These are phyloP conservation scores for Debaryomycetaceae sp. DNA, from an alignment of 1,139 yeast species.

Conservation along the genomic window DNA sequence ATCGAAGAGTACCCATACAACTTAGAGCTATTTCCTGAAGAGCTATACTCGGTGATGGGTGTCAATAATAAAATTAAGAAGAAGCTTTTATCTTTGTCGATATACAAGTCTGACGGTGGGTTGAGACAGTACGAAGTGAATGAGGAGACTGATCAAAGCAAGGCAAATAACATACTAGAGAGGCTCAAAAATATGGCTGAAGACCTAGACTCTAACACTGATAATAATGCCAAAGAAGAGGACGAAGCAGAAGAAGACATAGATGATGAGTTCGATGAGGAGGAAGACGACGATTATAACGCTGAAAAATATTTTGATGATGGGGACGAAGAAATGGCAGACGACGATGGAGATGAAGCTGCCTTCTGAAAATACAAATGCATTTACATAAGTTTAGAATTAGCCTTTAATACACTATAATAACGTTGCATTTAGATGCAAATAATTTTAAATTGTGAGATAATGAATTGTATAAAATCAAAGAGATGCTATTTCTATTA, in stretches of 20 bases:
- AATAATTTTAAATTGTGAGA: neutral
- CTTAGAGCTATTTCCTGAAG: constrained; percentile 71
- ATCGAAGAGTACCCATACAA: constrained; percentile 82
- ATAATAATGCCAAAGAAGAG: constrained; percentile 37
- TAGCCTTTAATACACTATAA: neutral
- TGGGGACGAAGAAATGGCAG: constrained; percentile 75
- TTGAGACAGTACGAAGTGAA: constrained; percentile 31
- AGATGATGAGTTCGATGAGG: constrained; percentile 61
- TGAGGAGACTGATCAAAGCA: constrained; percentile 23
- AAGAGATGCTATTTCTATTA: constrained; percentile 10
- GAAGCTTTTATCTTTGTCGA: constrained; percentile 51
- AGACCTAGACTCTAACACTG: constrained; percentile 43
- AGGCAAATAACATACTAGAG: constrained; percentile 48
- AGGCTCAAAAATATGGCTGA: constrained; percentile 61
- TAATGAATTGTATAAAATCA: neutral
- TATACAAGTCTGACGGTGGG: constrained; percentile 47
- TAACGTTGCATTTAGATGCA: neutral
- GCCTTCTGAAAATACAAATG: constrained; percentile 45
- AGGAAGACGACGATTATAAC: constrained; percentile 62
- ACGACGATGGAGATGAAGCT: constrained; percentile 80
- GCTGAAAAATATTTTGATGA: constrained; percentile 59
- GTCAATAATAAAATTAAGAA: constrained; percentile 51
- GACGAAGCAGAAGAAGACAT: constrained; percentile 47
- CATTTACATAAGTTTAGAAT: neutral
- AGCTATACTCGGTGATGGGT: constrained; percentile 74